These are phyloP conservation scores for Sugiyamaella boreocaroliniensis DNA, from an alignment of 805 yeast genomes.

Conservation along the genomic window DNA sequence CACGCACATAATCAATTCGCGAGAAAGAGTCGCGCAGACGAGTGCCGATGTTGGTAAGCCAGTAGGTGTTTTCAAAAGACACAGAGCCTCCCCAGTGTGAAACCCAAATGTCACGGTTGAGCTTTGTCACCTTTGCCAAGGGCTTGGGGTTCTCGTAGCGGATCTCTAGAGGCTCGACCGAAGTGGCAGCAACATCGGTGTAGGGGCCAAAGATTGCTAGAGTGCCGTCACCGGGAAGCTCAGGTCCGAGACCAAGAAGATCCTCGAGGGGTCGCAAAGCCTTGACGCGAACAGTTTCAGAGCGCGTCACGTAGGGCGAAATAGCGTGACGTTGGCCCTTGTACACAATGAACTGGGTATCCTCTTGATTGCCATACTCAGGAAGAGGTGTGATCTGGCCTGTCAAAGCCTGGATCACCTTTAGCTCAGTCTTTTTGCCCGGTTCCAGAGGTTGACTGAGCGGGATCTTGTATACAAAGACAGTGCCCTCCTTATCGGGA, in stretches of 20 bases:
- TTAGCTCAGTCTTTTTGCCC: constrained; percentile 44
- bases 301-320: constrained; percentile 15
- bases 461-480: constrained; percentile 41
- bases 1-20: constrained; percentile 68
- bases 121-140: constrained; percentile 48
- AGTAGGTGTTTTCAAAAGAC: constrained; percentile 80
- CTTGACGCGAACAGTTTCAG: constrained; percentile 9
- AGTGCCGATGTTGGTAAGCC: constrained; percentile 71
- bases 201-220: constrained; percentile 53
- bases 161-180: constrained; percentile 45
- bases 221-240: constrained; percentile 31
- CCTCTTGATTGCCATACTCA: constrained; percentile 48
- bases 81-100: constrained; percentile 74
- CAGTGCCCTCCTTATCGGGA: constrained; percentile 22
- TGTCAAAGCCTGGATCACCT: constrained; percentile 44
- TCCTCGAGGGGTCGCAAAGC: constrained; percentile 20
- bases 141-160: constrained; percentile 63
- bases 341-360: constrained; percentile 53
- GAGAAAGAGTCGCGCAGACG: constrained; percentile 54
- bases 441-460: constrained; percentile 67
- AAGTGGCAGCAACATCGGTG: constrained; percentile 39
- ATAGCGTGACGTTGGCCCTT: constrained; percentile 48
- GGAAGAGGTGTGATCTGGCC: constrained; percentile 57
- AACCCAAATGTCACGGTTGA: constrained; percentile 77
- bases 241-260: constrained; percentile 31